Conservation (phyloP, 176 grass and related monocot species). For the Aegilops umbellulata region DNA sequence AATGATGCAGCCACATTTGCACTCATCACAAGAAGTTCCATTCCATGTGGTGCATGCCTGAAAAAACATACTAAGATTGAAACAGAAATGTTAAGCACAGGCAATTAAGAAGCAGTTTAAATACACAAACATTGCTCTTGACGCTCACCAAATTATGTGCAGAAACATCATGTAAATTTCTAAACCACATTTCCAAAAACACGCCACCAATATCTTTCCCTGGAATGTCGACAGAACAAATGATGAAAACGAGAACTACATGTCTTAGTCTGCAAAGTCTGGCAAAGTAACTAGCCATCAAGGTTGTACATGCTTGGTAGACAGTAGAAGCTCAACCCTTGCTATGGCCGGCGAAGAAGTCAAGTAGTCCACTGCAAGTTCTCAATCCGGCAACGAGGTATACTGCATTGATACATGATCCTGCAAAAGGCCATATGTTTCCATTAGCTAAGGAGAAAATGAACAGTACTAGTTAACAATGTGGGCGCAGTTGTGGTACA, state of each 20-base stretch:
- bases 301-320: conserved; percentile 45
- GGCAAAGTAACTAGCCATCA: conserved; percentile 33
- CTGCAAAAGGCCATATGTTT: neutral
- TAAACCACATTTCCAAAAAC: conserved; percentile 37
- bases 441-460: neutral
- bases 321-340: conserved; percentile 20
- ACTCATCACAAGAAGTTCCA: neutral
- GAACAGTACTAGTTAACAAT: neutral
- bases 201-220: conserved; percentile 36
- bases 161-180: conserved; percentile 42
- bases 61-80: conserved; percentile 29
- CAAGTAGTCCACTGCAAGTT: neutral
- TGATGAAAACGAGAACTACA: conserved; percentile 23
- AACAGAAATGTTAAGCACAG: conserved; percentile 27
- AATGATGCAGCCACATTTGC: neutral
- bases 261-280: conserved; percentile 13
- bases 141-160: conserved; percentile 48
- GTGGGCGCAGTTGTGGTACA: neutral
- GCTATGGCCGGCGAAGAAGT: neutral
- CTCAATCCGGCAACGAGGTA: neutral
- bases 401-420: neutral
- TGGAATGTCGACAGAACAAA: conserved; percentile 38
- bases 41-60: conserved; percentile 23
- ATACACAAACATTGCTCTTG: conserved; percentile 34
- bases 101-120: conserved; percentile 18